Conservation (phyloP, 1,284 basidiomycete genomes). For the Apiotrichum akiyoshidainum region DNA sequence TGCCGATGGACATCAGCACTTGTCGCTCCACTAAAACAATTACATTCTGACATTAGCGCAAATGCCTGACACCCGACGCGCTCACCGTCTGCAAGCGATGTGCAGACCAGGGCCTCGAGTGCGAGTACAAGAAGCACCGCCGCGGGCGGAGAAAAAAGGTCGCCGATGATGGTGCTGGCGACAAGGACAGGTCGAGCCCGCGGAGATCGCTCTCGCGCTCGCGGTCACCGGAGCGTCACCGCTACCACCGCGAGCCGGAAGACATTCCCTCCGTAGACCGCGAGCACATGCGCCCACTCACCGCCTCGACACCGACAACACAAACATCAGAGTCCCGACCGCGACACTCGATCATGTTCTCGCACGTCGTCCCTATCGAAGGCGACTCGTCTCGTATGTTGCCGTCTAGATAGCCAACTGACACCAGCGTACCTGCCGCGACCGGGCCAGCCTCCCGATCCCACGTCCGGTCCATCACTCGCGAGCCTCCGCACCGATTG, state of each 20-base stretch:
- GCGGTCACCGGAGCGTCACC: slow-evolving; percentile 5
- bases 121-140: slow-evolving; percentile 32
- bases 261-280: neutral
- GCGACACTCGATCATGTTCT: slow-evolving; percentile 23
- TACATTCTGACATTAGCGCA: slow-evolving; percentile 24
- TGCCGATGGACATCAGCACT: neutral
- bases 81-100: slow-evolving; percentile 28
- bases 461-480: neutral
- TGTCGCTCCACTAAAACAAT: neutral
- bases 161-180: slow-evolving; percentile 1
- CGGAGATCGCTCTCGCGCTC: slow-evolving; percentile 2
- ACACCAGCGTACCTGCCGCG: slow-evolving; percentile 17
- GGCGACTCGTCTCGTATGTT: slow-evolving; percentile 29
- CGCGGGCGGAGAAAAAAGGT: slow-evolving; percentile 26
- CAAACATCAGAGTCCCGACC: neutral
- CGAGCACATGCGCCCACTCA: neutral
- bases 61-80: slow-evolving; percentile 28
- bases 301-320: no score
- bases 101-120: slow-evolving; percentile 23
- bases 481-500: slow-evolving; percentile 16
- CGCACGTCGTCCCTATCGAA: slow-evolving; percentile 30
- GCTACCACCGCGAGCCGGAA: slow-evolving; percentile 1
- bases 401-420: neutral
- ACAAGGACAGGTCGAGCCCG: neutral
- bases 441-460: slow-evolving; percentile 5